Percentiles rank a stretch among this genome's conserved stretches.
Evolutionary conservation across 148 eudicot species (phyloP).

Genomic region (Dysphania ambrosioides): DNA sequence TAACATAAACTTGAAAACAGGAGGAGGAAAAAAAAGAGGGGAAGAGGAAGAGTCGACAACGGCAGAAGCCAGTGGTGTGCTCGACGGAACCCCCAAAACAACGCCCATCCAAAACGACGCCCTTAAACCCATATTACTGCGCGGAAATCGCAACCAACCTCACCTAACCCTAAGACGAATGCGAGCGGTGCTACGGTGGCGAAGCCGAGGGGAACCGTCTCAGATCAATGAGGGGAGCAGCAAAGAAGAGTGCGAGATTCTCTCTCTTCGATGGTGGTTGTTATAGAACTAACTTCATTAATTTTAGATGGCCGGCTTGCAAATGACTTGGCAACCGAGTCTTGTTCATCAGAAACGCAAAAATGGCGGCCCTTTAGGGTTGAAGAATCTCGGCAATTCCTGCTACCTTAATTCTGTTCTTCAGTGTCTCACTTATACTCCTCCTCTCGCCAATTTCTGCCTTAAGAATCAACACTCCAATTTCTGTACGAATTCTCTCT

Average conservation of each 20-base stretch:
- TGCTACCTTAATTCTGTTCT: conserved; percentile 93
- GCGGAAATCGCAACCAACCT: background rate
- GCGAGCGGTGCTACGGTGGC: background rate
- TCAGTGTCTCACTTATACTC: conserved; percentile 96
- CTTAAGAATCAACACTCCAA: conserved; percentile 60
- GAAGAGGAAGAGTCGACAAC: background rate
- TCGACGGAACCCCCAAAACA: too few relatives aligned
- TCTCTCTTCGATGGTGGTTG: conserved; percentile 29
- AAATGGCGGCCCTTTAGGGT: conserved; percentile 73
- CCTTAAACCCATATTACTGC: background rate
- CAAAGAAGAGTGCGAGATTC: conserved; percentile 43
- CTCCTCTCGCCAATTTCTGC: conserved; percentile 95
- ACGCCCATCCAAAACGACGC: too few relatives aligned
- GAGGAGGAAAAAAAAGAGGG: background rate
- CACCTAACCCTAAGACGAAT: background rate
- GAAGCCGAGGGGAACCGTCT: background rate
- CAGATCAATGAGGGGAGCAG: conserved; percentile 20
- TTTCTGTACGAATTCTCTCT: conserved; percentile 40
- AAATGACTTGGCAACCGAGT: conserved; percentile 78
- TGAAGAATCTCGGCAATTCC: conserved; percentile 77
- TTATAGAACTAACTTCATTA: conserved; percentile 14
- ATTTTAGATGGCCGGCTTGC: conserved; percentile 54
- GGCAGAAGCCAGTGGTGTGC: background rate
- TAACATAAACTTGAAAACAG: background rate
- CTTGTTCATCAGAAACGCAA: conserved; percentile 48